Evolutionary conservation across 345 rosid species (phyloP).

Genomic region (Citrus reticulata): DNA sequence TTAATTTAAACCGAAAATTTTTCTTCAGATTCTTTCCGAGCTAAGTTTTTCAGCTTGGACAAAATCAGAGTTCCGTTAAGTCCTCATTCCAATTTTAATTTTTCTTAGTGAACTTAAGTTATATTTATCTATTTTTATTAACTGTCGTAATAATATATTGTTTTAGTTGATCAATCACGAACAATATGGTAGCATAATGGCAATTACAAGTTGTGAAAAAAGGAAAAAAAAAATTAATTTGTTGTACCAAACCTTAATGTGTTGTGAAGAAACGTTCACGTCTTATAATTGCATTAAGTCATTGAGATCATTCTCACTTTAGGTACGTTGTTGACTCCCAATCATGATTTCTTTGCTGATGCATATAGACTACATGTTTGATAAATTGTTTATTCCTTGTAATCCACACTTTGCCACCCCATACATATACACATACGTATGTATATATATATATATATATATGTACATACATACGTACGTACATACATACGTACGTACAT

Average conservation of each 20-base stretch:
- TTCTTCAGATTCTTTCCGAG: too few species aligned
- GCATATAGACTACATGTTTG: not conserved
- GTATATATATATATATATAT: too few species aligned
- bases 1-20: too few species aligned
- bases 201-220: not conserved
- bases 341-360: not conserved
- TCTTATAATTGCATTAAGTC: conserved; percentile 21
- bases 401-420: not conserved
- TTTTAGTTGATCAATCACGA: not conserved
- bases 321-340: conserved; percentile 18
- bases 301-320: conserved; percentile 20
- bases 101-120: too few species aligned
- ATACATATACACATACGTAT: too few species aligned
- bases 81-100: too few species aligned
- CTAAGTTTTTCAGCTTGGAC: too few species aligned
- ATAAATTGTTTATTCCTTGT: conserved; percentile 10
- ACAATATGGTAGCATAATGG: not conserved
- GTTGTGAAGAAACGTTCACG: conserved; percentile 22
- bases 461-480: accelerated
- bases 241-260: conserved; percentile 25
- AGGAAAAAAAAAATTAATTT: not conserved
- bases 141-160: not conserved
- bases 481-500: too few species aligned
- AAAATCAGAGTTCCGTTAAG: too few species aligned
- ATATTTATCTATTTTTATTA: too few species aligned